Base-by-base conservation (phyloP, 2,329 filamentous ascomycete species). In the Phaeosphaeriaceae sp. region DNA sequence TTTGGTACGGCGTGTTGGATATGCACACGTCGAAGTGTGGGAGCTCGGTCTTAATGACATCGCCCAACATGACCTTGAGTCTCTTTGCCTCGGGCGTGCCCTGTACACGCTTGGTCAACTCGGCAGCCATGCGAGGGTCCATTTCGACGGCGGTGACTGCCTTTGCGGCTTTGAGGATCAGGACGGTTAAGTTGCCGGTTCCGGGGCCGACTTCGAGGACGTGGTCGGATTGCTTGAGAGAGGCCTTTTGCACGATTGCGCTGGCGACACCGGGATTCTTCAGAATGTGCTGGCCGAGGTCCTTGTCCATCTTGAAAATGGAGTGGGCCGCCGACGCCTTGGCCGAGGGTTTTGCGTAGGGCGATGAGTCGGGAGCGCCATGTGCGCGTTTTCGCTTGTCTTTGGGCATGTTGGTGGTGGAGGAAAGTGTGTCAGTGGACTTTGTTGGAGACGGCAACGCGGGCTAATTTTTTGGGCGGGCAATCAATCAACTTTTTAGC, bases 221-320 rank as follows among this genome's bases (percentile, higher is more conserved):
- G 53, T 85, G 82, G 76, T 90, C 95, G 33, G 91, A 94, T 56
- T 95, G 93, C 75, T 97, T 97, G 41, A 99, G 84, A 69, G 90
- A 88, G 17, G 93, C 91, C 81, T 98, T 98, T 67, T 90, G 84
- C 31, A 94, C 91, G 67, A 95, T 94, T 51, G 88, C 88, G 73
- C 91, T 88, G 4, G 91, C 90, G 49, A 96, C 90, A 71, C 91
- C 91, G 1, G 91, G 91, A 77, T 96, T 96, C 78, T 97, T 97
- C 65, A 98, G 85, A 21, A 99, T 95, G 78, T 98, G 92, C 75
- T 91, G 88, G 69, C 94, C 93, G 66, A 95, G 87, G 77, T 94
- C 87, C 69, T 91, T 95, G 83, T 96, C 97, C 88, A 97, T 96
- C 78, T 96, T 96, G 87, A 98, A 98, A 79, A 97, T 92, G 70